phyloP scores from a whole-genome alignment of 495 filamentous ascomycete species.

The Aspergillus coremiiformis region DNA sequence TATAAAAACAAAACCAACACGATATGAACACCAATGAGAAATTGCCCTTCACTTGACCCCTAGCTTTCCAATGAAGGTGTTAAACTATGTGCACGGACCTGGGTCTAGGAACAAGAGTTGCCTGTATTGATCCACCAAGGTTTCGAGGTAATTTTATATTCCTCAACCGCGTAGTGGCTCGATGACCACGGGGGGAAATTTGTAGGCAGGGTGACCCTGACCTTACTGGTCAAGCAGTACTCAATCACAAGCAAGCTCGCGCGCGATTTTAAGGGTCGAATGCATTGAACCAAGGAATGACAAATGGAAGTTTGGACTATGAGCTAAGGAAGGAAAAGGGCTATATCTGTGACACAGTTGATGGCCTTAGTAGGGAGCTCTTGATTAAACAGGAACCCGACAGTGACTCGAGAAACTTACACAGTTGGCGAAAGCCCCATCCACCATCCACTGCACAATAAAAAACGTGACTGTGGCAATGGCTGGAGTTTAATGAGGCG shows the following conservation, averaged over 20 bases:
- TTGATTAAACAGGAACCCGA: background rate
- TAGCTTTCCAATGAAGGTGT: background rate
- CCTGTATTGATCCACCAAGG: background rate
- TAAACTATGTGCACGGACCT: background rate
- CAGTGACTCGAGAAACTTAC: slow-evolving; percentile 11
- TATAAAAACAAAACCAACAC: background rate
- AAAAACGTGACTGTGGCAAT: slow-evolving; percentile 7
- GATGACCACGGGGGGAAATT: background rate
- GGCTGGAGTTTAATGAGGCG: slow-evolving; percentile 10
- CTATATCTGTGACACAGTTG: slow-evolving; percentile 5
- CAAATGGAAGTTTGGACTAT: slow-evolving; percentile 2
- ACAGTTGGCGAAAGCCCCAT: slow-evolving; percentile 19
- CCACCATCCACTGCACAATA: slow-evolving; percentile 16
- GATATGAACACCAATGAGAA: background rate
- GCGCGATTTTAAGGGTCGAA: background rate
- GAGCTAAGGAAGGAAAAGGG: background rate
- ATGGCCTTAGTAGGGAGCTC: background rate
- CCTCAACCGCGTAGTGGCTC: background rate
- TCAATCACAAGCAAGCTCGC: slow-evolving; percentile 4
- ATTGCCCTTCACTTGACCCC: background rate
- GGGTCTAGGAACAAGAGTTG: background rate
- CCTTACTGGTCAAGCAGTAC: background rate
- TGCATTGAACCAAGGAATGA: slow-evolving; percentile 15
- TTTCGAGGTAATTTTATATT: background rate
- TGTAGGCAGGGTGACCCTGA: slow-evolving; percentile 3